Base-by-base conservation (phyloP, 2,329 filamentous ascomycete species). In the Tolypocladium ophioglossoides region DNA sequence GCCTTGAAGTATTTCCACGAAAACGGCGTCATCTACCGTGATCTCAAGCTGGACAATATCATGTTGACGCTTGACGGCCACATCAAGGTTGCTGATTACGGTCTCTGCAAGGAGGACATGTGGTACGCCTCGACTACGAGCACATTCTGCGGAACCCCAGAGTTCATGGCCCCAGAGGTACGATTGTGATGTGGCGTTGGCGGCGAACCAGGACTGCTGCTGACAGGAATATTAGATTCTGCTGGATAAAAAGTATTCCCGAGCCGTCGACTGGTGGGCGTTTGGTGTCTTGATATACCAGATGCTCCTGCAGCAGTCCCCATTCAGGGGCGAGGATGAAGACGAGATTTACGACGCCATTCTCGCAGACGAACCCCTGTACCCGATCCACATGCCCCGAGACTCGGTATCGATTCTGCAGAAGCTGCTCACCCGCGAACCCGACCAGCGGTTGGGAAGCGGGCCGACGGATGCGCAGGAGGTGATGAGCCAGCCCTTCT, bases 271-370 rank as follows among this genome's bases (percentile, higher is more conserved):
- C 71, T 99, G 94, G 94, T 99, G 94, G 94, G 95, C 95, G 8
- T 99, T 99, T 72, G 94, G 94, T 69, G 94, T 99, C 35, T 76
- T 99, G 63, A 99, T 99, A 65, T 99, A 99, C 75, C 94, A 99
- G 72, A 99, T 99, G 95, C 86, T 99, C 55, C 83, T 99, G 50
- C 95, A 99, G 68, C 95, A 99, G 70, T 97, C 92, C 34, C 94
- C 94, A 0, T 99, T 99, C 87, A 87, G 94, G 64, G 94, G 94
- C 65, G 95, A 99, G 70, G 94, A 99, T 63, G 95, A 99, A 68
- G 94, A 99, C 68, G 94, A 99, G 73, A 99, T 99, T 59, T 99
- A 99, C 75, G 94, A 99, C 64, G 92, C 94, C 38, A 97, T 99
- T 74, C 82, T 99, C 46, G 91, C 92, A 9, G 94, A 99, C 68